Evolutionary conservation across 2,329 filamentous ascomycete species (phyloP), one percentile per base, ranked within the genome.

Genomic region (Monosporascus sp.): DNA sequence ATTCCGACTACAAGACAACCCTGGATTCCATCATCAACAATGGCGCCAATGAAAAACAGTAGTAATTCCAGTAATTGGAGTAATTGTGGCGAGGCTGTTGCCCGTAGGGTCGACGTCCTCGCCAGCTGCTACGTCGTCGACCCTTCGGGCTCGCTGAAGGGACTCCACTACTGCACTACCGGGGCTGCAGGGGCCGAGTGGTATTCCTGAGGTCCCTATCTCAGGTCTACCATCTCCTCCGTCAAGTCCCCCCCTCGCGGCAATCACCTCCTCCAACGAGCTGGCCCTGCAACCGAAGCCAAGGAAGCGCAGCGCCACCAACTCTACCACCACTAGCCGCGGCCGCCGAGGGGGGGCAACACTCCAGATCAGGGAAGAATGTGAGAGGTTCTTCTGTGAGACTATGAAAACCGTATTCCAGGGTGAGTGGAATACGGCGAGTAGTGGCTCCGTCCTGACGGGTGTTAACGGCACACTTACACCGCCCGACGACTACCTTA

Each of bases 351-450:
- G 88, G 89, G 91, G 91, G 91, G 91, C 91, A 87, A 86, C 90
- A 88, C 85, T 89, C 77, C 86, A 87, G 79, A 96, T 96, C 82
- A 91, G 88, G 89, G 91, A 88, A 91, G 91, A 96, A 90, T 96
- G 92, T 96, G 92, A 96, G 91, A 97, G 92, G 82, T 93, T 96
- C 87, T 96, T 96, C 85, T 96, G 92, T 79, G 91, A 93, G 87
- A 87, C 86, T 82, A 89, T 96, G 86, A 88, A 84, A 78, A 79
- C 86, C 79, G 88, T 89, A 80, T 96, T 97, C 85, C 89, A 88
- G 82, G 92, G 90, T 96, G 91, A 95, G 91, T 86, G 87, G 88
- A 86, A 85, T 77, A 74, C 78, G 80, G 82, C 76, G 73, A 76
- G 78, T 79, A 81, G 85, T 84, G 87, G 84, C 87, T 93, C 89